Percentiles rank a stretch among this genome's conserved stretches.
These are phyloP conservation scores for Phytophthora pinifolia DNA, from an alignment of 352 stramenopile species.

Conservation along the genomic window DNA sequence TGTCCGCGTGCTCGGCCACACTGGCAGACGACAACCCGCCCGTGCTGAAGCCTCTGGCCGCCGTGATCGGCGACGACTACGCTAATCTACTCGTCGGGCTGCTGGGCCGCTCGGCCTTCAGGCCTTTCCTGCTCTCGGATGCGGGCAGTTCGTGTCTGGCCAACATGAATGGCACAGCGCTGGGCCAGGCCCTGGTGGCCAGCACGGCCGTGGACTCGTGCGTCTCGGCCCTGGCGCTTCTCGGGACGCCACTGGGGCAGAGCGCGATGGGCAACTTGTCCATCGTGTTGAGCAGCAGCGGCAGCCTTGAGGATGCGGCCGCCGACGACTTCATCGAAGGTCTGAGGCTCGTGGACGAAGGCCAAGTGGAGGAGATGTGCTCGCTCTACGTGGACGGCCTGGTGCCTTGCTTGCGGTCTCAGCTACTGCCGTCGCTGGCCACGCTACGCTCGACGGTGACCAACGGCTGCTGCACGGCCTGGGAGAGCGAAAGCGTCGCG, in stretches of 20 bases:
- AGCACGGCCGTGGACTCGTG: conserved; percentile 42
- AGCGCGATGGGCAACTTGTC: conserved; percentile 42
- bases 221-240: conserved; percentile 30
- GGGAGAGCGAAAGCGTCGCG: conserved; percentile 37
- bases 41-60: conserved; percentile 28
- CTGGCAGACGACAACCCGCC: conserved; percentile 31
- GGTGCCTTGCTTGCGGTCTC: conserved; percentile 50
- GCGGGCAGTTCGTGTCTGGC: conserved; percentile 55
- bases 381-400: conserved; percentile 42
- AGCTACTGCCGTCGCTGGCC: conserved; percentile 55
- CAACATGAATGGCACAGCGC: conserved; percentile 55
- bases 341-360: conserved; percentile 26
- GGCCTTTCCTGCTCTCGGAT: conserved; percentile 40
- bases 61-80: conserved; percentile 25
- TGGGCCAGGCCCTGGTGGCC: conserved; percentile 39
- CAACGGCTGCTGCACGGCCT: conserved; percentile 55
- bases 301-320: conserved; percentile 6
- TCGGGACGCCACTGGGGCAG: conserved; percentile 47
- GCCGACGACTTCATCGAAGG: conserved; percentile 21
- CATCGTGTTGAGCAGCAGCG: conserved; percentile 15
- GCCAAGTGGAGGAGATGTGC: conserved; percentile 55
- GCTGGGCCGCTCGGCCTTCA: conserved; percentile 28
- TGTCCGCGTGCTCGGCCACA: conserved; percentile 29
- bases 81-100: conserved; percentile 28
- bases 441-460: conserved; percentile 47